Conservation (phyloP, 2,329 filamentous ascomycete species). For the Monosporascus cannonballus region DNA sequence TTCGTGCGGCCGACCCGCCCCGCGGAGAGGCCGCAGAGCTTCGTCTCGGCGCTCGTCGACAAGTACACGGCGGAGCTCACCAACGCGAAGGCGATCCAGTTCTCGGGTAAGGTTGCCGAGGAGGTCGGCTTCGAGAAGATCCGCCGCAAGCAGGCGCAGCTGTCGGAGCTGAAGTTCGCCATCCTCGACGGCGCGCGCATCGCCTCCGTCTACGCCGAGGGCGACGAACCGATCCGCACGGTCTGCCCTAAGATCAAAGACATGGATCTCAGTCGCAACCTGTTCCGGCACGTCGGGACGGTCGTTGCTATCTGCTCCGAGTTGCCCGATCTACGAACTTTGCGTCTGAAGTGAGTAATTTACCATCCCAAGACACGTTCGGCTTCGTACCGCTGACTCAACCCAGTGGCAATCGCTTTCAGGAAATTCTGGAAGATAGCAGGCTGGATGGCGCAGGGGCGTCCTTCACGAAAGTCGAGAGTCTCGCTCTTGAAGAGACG, state of each 20-base stretch:
- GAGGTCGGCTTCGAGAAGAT: conserved; percentile 97
- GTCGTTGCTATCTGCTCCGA: conserved; percentile 66
- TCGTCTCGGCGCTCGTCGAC: conserved; percentile 70
- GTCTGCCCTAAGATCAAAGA: conserved; percentile 66
- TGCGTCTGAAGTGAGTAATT: conserved; percentile 64
- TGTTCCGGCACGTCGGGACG: conserved; percentile 63
- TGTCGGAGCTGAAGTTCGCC: conserved; percentile 73
- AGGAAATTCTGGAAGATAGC: conserved; percentile 37
- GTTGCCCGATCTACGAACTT: conserved; percentile 56
- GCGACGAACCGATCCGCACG: conserved; percentile 35
- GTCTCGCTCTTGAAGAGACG: conserved; percentile 62
- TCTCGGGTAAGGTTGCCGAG: conserved; percentile 78
- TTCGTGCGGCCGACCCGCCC: conserved; percentile 77
- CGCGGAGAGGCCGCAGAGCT: conserved; percentile 61
- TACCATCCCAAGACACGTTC: background rate
- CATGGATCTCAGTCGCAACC: conserved; percentile 78
- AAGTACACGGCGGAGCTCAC: conserved; percentile 70
- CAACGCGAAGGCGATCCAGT: conserved; percentile 48
- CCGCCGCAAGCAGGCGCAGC: conserved; percentile 66
- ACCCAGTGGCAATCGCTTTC: conserved; percentile 67
- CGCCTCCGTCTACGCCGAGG: conserved; percentile 27
- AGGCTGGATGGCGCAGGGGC: conserved; percentile 26
- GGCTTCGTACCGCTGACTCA: conserved; percentile 4
- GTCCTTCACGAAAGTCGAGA: conserved; percentile 45
- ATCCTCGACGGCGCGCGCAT: conserved; percentile 75